phyloP scores from a whole-genome alignment of 352 stramenopile genomes.

The Phytophthora pluvialis region DNA sequence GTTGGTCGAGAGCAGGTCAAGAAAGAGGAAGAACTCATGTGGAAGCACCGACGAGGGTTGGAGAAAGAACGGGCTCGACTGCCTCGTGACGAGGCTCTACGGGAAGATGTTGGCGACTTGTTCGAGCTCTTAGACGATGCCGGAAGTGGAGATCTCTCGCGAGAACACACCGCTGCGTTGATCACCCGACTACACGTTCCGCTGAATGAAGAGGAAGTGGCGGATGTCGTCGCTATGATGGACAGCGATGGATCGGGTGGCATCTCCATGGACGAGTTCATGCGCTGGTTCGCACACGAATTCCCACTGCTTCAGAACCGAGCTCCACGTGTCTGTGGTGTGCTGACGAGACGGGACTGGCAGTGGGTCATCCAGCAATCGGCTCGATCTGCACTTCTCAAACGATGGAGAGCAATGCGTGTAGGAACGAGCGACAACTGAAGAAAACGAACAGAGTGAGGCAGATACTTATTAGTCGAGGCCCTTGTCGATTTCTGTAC shows the following conservation, averaged over 20 bases:
- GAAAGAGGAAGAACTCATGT: constrained; percentile 54
- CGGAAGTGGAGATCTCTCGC: constrained; percentile 54
- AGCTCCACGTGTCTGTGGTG: constrained; percentile 57
- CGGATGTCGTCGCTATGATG: constrained; percentile 85
- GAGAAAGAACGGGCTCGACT: constrained; percentile 47
- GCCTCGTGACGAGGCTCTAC: constrained; percentile 45
- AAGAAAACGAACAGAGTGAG: not conserved
- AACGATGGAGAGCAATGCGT: constrained; percentile 57
- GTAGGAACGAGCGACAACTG: constrained; percentile 14
- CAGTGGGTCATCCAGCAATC: constrained; percentile 72
- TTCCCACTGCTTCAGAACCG: constrained; percentile 56
- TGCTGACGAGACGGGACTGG: constrained; percentile 58
- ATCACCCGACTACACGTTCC: constrained; percentile 68
- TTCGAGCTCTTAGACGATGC: constrained; percentile 77
- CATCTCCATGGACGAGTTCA: constrained; percentile 76
- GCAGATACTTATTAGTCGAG: too few relatives aligned
- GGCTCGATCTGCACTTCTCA: constrained; percentile 50
- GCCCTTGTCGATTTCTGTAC: too few relatives aligned
- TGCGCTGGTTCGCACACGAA: constrained; percentile 71
- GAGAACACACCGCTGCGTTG: constrained; percentile 51
- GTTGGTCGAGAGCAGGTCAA: constrained; percentile 58
- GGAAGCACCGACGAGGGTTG: constrained; percentile 37
- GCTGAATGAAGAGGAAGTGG: constrained; percentile 51
- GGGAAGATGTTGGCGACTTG: constrained; percentile 65
- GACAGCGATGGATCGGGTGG: constrained; percentile 70